phyloP scores from a whole-genome alignment of 2,329 filamentous ascomycete species.

The Sphaerulina musiva region DNA sequence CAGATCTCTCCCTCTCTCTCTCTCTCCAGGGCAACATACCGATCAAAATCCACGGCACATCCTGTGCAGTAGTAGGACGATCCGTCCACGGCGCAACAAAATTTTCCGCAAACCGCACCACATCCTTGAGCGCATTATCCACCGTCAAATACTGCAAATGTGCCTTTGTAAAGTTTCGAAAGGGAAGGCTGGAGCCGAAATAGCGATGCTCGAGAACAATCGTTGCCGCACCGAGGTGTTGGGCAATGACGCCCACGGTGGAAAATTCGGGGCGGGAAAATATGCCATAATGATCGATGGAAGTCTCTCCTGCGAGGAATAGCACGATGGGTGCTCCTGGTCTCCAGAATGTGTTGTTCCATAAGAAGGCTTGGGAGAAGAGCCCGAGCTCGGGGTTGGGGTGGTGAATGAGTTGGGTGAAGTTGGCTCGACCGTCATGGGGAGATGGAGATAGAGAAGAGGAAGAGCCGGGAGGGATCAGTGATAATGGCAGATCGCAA shows the following conservation, averaged over 20 bases:
- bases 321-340: background rate
- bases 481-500: background rate
- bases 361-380: background rate
- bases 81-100: conserved; percentile 36
- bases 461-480: background rate
- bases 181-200: conserved; percentile 53
- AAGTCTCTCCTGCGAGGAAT: background rate
- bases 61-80: conserved; percentile 40
- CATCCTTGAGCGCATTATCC: conserved; percentile 48
- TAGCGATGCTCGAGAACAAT: conserved; percentile 54
- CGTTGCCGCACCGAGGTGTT: conserved; percentile 48
- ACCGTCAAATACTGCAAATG: conserved; percentile 51
- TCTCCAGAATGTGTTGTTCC: background rate
- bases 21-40: background rate
- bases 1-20: background rate
- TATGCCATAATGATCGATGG: background rate
- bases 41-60: conserved; percentile 51
- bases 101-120: conserved; percentile 33
- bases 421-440: background rate
- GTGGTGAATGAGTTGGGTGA: background rate
- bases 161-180: conserved; percentile 41
- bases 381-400: background rate
- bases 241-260: conserved; percentile 41
- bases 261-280: conserved; percentile 1
- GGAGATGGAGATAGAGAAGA: background rate